Percentiles rank a stretch among this genome's conserved stretches.
Conservation (phyloP, 331 rosid species). For the Malus hybrid region DNA sequence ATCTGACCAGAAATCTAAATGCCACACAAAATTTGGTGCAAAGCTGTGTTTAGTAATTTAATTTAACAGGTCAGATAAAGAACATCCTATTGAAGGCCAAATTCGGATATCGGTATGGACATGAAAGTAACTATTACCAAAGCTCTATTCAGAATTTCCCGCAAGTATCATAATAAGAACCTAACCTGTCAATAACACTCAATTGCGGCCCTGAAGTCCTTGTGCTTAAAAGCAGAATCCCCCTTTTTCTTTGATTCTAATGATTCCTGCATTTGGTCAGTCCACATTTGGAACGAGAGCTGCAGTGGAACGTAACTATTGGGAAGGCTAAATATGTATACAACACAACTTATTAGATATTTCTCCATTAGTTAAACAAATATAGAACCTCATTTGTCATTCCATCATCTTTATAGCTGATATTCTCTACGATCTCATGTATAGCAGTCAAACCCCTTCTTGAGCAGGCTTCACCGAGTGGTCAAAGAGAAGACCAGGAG, state of each 20-base stretch:
- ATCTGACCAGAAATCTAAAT: too few relatives aligned
- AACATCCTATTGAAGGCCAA: too few relatives aligned
- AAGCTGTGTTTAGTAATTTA: too few relatives aligned
- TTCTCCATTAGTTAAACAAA: not conserved
- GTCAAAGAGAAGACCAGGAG: too few relatives aligned
- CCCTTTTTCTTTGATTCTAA: constrained; percentile 64
- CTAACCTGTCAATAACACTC: constrained; percentile 53
- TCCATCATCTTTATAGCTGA: constrained; percentile 74
- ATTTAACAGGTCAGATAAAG: too few relatives aligned
- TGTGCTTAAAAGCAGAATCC: constrained; percentile 55
- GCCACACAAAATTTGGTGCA: too few relatives aligned
- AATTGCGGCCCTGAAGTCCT: constrained; percentile 47
- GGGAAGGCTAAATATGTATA: not conserved
- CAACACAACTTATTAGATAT: not conserved
- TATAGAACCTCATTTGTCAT: constrained; percentile 66
- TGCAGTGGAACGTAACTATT: constrained; percentile 16
- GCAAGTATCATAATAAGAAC: not conserved
- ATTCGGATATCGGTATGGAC: too few relatives aligned
- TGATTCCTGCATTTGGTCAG: constrained; percentile 26
- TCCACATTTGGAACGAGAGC: constrained; percentile 75
- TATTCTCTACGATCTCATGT: constrained; percentile 62
- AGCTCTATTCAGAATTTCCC: not conserved
- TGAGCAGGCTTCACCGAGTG: too few relatives aligned
- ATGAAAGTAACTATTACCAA: not conserved
- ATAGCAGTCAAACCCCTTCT: not conserved